Conservation (phyloP, 225 moss, liverwort and hornwort species). For the Marchantia paleacea region DNA sequence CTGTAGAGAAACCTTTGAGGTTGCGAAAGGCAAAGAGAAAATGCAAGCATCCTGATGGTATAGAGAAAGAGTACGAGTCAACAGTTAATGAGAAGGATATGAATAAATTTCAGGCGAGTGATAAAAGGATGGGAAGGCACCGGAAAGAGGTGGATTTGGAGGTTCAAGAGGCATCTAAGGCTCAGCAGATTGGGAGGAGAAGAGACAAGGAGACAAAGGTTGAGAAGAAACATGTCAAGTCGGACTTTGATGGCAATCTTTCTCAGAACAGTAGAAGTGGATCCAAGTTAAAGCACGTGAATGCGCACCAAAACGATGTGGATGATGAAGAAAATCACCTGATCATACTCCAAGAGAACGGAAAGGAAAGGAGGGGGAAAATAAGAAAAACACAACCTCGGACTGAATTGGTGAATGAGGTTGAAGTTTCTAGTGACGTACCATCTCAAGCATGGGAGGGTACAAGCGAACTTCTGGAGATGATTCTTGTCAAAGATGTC, state of each 20-base stretch:
- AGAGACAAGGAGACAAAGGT: neutral
- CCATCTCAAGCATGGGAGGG: constrained; percentile 45
- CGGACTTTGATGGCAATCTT: neutral
- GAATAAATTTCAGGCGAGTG: neutral
- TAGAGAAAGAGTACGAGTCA: neutral
- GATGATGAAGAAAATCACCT: neutral
- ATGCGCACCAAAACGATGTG: neutral
- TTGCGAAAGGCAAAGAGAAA: neutral
- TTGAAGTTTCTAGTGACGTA: constrained; percentile 24
- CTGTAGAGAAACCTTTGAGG: neutral
- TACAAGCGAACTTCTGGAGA: constrained; percentile 61
- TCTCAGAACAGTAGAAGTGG: neutral
- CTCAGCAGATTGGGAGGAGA: neutral
- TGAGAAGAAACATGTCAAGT: neutral
- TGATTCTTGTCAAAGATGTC: constrained; percentile 81
- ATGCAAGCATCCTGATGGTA: neutral
- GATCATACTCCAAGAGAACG: neutral
- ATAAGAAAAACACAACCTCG: neutral
- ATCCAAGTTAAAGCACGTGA: neutral
- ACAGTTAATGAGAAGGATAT: neutral
- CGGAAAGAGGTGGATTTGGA: neutral
- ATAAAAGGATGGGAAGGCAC: neutral
- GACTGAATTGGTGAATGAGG: neutral
- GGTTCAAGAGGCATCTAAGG: constrained; percentile 2
- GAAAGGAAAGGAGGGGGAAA: neutral